These are phyloP conservation scores for Botrytis hyacinthi DNA, from an alignment of 2,329 filamentous ascomycete species.

Conservation along the genomic window DNA sequence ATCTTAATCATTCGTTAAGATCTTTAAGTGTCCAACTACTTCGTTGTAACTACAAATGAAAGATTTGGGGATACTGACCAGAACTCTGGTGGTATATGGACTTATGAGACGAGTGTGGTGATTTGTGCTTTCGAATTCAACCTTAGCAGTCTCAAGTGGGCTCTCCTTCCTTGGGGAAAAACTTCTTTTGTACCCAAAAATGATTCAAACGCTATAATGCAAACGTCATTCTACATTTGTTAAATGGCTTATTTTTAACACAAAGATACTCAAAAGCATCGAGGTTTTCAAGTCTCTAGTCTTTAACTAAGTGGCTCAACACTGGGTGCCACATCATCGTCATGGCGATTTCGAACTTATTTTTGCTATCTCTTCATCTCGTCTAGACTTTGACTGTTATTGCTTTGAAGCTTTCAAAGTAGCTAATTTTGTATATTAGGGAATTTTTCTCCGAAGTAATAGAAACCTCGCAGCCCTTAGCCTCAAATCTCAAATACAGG, in stretches of 20 bases:
- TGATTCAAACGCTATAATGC: not conserved
- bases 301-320: not conserved
- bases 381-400: not conserved
- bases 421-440: not conserved
- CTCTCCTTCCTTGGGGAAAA: no score
- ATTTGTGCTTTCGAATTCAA: not conserved
- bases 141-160: not conserved
- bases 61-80: not conserved
- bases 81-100: not conserved
- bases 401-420: not conserved
- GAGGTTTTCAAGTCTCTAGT: not conserved
- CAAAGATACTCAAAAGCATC: not conserved
- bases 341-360: not conserved
- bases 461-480: not conserved
- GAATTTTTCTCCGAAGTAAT: rapidly evolving
- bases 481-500: not conserved
- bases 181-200: not conserved
- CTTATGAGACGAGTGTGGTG: not conserved
- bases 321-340: not conserved
- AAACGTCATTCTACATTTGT: not conserved
- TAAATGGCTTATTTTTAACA: not conserved
- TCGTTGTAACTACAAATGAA: not conserved
- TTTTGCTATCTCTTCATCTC: not conserved
- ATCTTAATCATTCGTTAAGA: not conserved
- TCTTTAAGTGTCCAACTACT: not conserved